phyloP scores from a whole-genome alignment of 2,329 filamentous ascomycete genomes.

The Pseudocercospora fuligena region DNA sequence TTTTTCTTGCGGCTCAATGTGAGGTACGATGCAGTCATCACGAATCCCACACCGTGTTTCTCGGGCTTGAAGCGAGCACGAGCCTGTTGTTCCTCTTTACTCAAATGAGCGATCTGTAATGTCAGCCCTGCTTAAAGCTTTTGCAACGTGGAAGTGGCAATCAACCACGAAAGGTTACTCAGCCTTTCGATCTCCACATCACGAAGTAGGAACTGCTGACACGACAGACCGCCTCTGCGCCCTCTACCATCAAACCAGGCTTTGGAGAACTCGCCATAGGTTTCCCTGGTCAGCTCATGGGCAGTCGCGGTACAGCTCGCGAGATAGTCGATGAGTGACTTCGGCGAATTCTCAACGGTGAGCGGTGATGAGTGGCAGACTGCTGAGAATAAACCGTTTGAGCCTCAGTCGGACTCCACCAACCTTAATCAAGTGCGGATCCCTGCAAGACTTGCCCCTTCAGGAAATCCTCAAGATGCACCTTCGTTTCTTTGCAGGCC shows the following conservation, averaged over 20 bases:
- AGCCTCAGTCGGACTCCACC: not conserved
- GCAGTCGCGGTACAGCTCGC: not conserved
- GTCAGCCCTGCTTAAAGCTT: not conserved
- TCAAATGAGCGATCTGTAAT: not conserved
- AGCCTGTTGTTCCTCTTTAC: slow-evolving; percentile 6
- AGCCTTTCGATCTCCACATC: not conserved
- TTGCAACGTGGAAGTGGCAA: not conserved
- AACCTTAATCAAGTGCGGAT: not conserved
- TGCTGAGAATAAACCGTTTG: not conserved
- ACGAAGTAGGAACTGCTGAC: not conserved
- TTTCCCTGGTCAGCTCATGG: not conserved
- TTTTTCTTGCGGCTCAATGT: not conserved
- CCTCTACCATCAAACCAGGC: not conserved
- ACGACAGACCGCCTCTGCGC: not conserved
- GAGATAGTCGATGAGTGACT: not conserved
- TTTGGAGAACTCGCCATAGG: not conserved
- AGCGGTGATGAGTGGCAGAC: not conserved
- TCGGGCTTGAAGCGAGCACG: not conserved
- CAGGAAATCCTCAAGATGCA: not conserved
- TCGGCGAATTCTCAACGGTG: not conserved
- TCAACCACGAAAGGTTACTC: slow-evolving; percentile 2
- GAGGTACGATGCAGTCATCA: not conserved
- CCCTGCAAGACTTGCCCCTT: slow-evolving; percentile 2
- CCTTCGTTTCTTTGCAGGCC: not conserved
- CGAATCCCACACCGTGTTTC: not conserved